Base-by-base conservation (phyloP, 1,284 basidiomycete species). In the Apiotrichum gracile region DNA sequence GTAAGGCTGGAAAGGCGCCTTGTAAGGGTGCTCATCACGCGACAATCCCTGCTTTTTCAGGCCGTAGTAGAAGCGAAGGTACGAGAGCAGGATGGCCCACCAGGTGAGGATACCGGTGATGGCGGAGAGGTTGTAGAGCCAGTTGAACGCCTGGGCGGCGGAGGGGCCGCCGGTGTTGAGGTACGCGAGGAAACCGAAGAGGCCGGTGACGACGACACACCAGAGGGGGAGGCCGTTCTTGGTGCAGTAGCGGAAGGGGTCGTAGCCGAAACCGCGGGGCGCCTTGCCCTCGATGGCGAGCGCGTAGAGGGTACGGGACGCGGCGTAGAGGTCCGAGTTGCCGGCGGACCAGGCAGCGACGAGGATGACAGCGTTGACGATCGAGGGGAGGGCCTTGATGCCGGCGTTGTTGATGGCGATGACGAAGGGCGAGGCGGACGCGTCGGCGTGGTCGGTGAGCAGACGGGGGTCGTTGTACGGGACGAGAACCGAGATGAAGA, bases 271-370 rank as follows among this genome's bases (percentile, higher is more conserved):
- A 49, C 78, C 54, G n/a, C 55, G 57, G 7, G 78, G 78, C 4
- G 86, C 85, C 70, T 90, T 86, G 2, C 85, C 83, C 51, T 86
- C 83, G 43, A 88, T 76, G 0, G 88, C 82, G 27, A 93, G 78
- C 37, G 88, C 89, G 68, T 91, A 91, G 24, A 92, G 77, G 26
- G 88, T 85, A 65, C 91, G 85, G 12, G 87, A 89, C 1, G 86
- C 78, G 54, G 85, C 84, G 78, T 87, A 94, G 38, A 92, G 69
- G 77, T 82, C 85, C 29, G 84, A 85, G 75, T 88, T 91, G 42
- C 84, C 86, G 5, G 91, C 87, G 8, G 86, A 90, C 80, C 91
- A 89, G 3, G 90, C 90, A 46, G 85, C 82, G 31, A 85, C 83
- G 53, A 88, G 78, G 35, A 88, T 73, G 40, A 78, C 76, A 27